Evolutionary conservation across 306 rosid genomes (phyloP).

Genomic region (Pterocarpus macrocarpus): DNA sequence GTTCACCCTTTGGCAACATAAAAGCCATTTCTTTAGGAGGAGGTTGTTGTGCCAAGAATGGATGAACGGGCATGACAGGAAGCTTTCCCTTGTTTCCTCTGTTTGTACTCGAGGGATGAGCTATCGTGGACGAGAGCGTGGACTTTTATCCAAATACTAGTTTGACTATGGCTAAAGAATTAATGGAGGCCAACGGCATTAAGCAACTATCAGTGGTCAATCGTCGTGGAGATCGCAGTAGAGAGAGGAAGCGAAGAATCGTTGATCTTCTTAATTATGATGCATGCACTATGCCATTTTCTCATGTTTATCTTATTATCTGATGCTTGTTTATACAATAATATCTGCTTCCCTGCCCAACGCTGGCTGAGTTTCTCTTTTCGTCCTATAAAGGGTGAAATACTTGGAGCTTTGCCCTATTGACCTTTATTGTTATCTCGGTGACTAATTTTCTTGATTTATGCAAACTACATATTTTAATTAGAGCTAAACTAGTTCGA

Average conservation of each 20-base stretch:
- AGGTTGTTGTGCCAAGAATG: constrained; percentile 64
- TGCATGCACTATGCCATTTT: constrained; percentile 64
- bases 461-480: not conserved
- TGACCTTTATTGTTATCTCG: not conserved
- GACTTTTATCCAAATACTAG: constrained; percentile 76
- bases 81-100: constrained; percentile 79
- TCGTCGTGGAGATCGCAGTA: constrained; percentile 58
- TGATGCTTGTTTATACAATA: constrained; percentile 13
- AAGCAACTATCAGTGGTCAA: constrained; percentile 93
- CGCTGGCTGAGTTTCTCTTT: constrained; percentile 9
- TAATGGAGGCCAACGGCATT: constrained; percentile 43
- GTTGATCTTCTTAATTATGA: constrained; percentile 83
- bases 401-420: too few species aligned
- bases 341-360: constrained; percentile 9
- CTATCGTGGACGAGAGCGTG: constrained; percentile 85
- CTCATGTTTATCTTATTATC: constrained; percentile 70
- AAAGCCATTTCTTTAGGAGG: constrained; percentile 68
- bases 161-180: constrained; percentile 87
- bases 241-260: constrained; percentile 72
- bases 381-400: not conserved
- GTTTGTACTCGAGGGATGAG: constrained; percentile 85
- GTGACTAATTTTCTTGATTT: too few species aligned
- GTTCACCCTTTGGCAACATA: constrained; percentile 87
- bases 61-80: constrained; percentile 72
- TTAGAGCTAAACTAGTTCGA: not conserved